Evolutionary conservation across 2,329 filamentous ascomycete genomes (phyloP).

Genomic region (Stagonosporopsis chrysanthemi): DNA sequence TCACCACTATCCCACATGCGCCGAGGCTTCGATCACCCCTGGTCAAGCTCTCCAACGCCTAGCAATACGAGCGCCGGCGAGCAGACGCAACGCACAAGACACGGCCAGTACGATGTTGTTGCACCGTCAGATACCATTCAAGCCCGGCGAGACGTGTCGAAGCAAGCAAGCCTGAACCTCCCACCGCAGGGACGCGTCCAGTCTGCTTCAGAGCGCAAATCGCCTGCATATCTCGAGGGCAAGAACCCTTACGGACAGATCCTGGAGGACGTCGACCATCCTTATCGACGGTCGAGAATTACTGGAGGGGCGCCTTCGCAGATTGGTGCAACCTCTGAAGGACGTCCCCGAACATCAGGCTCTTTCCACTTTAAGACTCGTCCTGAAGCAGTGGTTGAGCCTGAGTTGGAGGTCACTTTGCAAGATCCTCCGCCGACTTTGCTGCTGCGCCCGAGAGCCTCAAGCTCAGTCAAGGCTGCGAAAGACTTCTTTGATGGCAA

Average conservation of each 20-base stretch:
- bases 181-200: conserved; percentile 12
- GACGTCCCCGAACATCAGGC: conserved; percentile 28
- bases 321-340: conserved; percentile 29
- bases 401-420: conserved; percentile 15
- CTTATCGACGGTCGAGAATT: conserved; percentile 25
- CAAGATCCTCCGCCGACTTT: conserved; percentile 13
- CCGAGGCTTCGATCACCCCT: conserved; percentile 30
- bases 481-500: conserved; percentile 43
- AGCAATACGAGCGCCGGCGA: conserved; percentile 20
- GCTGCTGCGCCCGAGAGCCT: conserved; percentile 14
- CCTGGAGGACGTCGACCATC: conserved; percentile 32
- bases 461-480: conserved; percentile 35
- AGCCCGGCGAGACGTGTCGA: conserved; percentile 16
- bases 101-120: conserved; percentile 20
- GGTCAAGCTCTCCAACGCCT: conserved; percentile 28
- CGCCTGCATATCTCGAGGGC: conserved; percentile 39
- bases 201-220: conserved; percentile 23
- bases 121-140: conserved; percentile 10
- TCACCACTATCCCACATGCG: conserved; percentile 31
- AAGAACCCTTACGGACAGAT: conserved; percentile 46
- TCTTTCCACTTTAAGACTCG: conserved; percentile 29
- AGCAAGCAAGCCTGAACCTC: conserved; percentile 14
- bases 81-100: conserved; percentile 24
- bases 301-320: conserved; percentile 28
- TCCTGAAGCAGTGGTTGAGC: conserved; percentile 19